Base-by-base conservation (phyloP, 2,329 filamentous ascomycete genomes). In the Pseudocercospora cruenta region DNA sequence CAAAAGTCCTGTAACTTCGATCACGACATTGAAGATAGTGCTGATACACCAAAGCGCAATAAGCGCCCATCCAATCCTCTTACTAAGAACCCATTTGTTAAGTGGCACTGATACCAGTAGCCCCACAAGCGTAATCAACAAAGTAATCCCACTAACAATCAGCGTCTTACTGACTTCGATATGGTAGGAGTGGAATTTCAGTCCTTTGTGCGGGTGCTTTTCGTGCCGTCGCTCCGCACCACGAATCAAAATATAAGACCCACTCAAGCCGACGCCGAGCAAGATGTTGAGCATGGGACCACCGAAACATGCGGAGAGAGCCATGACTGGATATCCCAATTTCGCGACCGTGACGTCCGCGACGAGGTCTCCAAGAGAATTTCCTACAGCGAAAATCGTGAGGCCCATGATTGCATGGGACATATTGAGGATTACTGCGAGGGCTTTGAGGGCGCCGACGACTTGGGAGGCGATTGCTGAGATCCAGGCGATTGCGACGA, bases 201-300 rank as follows among this genome's bases (percentile, higher is more conserved):
- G 79, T 4, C 87, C 85, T 65, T 82, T 80, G 19, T 87, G 82
- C 0, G 91, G 91, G 73, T 94, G 89, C 71, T 90, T 89, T 28
- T 82, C 79, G 67, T 92, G 88, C 60, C 84, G 83, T 68, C 87
- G 84, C 71, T 90, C 87, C 19, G 90, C 91, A 33, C 87, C 85
- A 62, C 86, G 85, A 16, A 96, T 84, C 64, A 92, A 94, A 86
- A 97, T 95, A 77, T 94, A 96, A 45, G 92, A 86, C 16, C 95
- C 95, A 26, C 91, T 91, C 3, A 98, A 83, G n/a, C 95, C 95
- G 60, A 99, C 94, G 0, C 95, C 95, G 3, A 99, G 86, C 0
- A 99, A 82, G 69, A 99, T 99, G 74, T 99, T 99, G 47, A 99
- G 86, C 93, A 99, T 94, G 0, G 95, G 95, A 0, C 95, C 96